These are phyloP conservation scores for Tolypocladium ovalisporum DNA, from an alignment of 2,329 filamentous ascomycete genomes.

Conservation along the genomic window DNA sequence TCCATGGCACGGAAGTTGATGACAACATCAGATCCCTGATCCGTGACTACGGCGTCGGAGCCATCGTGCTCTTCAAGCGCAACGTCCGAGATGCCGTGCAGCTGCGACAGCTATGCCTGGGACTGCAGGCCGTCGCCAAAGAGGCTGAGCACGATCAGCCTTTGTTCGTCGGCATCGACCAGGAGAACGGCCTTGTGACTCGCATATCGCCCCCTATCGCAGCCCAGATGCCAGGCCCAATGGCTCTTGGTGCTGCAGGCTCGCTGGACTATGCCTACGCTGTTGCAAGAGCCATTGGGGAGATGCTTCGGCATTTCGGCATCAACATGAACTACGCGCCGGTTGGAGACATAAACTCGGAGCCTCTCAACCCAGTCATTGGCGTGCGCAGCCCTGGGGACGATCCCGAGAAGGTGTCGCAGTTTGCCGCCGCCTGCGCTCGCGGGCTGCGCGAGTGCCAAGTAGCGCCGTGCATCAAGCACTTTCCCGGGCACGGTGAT, in stretches of 20 bases:
- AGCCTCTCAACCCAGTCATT: conserved; percentile 15
- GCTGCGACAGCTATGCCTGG: conserved; percentile 10
- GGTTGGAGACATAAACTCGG: conserved; percentile 14
- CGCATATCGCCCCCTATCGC: conserved; percentile 13
- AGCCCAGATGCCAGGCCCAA: conserved; percentile 13
- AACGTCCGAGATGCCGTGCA: conserved; percentile 11
- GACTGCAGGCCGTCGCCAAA: conserved; percentile 11
- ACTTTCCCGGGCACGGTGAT: conserved; percentile 16
- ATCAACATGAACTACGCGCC: conserved; percentile 18
- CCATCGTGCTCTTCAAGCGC: conserved; percentile 15
- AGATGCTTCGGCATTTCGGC: conserved; percentile 13
- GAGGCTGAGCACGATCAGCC: conserved; percentile 13
- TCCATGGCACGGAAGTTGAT: conserved; percentile 11
- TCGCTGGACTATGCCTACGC: conserved; percentile 5
- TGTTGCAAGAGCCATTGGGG: conserved; percentile 10
- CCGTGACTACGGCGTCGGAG: conserved; percentile 14
- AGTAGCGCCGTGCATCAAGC: conserved; percentile 14
- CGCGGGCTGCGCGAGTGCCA: conserved; percentile 8
- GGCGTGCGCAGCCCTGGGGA: conserved; percentile 15
- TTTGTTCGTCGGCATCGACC: conserved; percentile 15
- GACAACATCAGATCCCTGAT: conserved; percentile 12
- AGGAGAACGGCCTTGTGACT: conserved; percentile 15
- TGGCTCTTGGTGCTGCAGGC: conserved; percentile 12
- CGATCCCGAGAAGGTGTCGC: conserved; percentile 8
- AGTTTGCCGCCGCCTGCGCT: conserved; percentile 10